Evolutionary conservation across 2,329 filamentous ascomycete species (phyloP).

Genomic region (Beauveria varroae): DNA sequence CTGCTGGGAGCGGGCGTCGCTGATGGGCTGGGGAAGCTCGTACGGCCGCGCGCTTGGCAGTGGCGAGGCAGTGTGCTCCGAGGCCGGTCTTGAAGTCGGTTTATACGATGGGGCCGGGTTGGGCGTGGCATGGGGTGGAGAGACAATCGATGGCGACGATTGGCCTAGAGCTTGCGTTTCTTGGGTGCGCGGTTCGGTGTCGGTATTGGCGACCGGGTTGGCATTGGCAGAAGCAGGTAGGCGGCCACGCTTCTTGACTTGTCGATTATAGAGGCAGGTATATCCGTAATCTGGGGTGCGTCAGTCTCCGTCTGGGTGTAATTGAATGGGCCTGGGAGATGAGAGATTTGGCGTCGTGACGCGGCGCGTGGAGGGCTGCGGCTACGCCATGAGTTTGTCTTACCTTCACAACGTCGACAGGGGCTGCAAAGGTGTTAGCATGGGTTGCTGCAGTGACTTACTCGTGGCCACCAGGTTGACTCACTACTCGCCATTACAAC

Average conservation of each 20-base stretch:
- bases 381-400: conserved; percentile 9
- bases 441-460: background rate
- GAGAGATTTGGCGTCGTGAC: background rate
- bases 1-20: conserved; percentile 5
- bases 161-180: background rate
- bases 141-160: conserved; percentile 1
- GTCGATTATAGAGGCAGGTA: conserved; percentile 28
- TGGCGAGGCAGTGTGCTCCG: background rate
- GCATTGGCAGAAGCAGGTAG: conserved; percentile 19
- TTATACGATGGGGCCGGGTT: background rate
- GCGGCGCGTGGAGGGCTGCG: no score
- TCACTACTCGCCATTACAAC: conserved; percentile 38
- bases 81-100: background rate
- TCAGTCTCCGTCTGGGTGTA: background rate
- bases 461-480: conserved; percentile 12
- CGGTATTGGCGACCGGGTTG: background rate
- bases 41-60: conserved; percentile 2
- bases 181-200: background rate
- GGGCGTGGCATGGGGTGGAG: background rate
- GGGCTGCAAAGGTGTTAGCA: conserved; percentile 13
- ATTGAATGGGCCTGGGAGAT: no score
- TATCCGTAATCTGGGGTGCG: conserved; percentile 28
- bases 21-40: background rate
- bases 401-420: conserved; percentile 30
- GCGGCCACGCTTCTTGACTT: conserved; percentile 30